phyloP scores from a whole-genome alignment of 1,284 basidiomycete species.

The Sporisorium exsertum region DNA sequence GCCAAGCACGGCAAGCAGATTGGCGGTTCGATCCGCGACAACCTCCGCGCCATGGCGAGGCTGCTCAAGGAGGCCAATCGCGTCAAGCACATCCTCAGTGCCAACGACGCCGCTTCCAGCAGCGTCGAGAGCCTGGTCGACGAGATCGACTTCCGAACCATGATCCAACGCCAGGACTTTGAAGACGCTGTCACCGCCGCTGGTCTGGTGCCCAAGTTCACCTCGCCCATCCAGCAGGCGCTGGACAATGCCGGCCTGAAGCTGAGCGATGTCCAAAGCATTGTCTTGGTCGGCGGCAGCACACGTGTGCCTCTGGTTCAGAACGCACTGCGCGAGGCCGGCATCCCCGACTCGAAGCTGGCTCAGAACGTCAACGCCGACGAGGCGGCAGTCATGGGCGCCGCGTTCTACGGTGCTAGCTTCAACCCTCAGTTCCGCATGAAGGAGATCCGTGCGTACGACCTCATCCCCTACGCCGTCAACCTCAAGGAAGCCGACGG shows the following conservation, averaged over 20 bases:
- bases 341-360: constrained; percentile 63
- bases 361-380: constrained; percentile 92
- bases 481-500: constrained; percentile 51
- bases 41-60: constrained; percentile 89
- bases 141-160: constrained; percentile 89
- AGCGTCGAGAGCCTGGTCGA: constrained; percentile 87
- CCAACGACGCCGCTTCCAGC: constrained; percentile 83
- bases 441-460: constrained; percentile 88
- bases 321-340: constrained; percentile 70
- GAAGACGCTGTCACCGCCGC: constrained; percentile 72
- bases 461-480: constrained; percentile 70
- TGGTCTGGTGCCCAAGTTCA: constrained; percentile 51
- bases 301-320: constrained; percentile 94
- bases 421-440: constrained; percentile 93
- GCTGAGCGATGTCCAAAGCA: constrained; percentile 81
- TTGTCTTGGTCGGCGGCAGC: constrained; percentile 90
- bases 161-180: constrained; percentile 81
- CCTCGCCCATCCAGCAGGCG: constrained; percentile 77
- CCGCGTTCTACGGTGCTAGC: constrained; percentile 90
- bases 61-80: constrained; percentile 91
- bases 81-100: constrained; percentile 92
- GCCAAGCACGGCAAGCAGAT: constrained; percentile 72
- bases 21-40: constrained; percentile 69
- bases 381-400: constrained; percentile 91
- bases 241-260: constrained; percentile 78